phyloP scores from a whole-genome alignment of 345 rosid species.

The Physaria fendleri region DNA sequence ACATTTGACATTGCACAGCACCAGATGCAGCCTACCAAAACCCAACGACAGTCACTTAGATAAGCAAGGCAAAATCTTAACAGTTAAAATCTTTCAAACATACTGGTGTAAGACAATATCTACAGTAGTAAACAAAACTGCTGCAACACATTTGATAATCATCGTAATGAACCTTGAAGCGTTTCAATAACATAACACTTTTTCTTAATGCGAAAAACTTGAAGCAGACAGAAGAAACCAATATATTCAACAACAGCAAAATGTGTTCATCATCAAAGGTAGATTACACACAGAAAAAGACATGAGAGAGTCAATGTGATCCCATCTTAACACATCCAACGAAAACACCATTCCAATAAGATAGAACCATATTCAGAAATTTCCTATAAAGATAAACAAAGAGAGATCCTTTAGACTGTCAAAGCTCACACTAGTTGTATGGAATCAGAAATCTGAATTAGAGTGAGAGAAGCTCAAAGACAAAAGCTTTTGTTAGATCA shows the following conservation, averaged over 20 bases:
- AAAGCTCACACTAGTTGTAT: no score
- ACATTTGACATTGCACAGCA: constrained; percentile 96
- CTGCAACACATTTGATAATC: neutral
- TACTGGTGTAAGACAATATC: neutral
- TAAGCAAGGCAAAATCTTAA: neutral
- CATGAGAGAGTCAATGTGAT: neutral
- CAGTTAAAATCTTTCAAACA: neutral
- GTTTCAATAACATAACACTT: neutral
- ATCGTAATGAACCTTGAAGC: neutral
- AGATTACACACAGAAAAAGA: constrained; percentile 4
- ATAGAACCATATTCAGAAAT: neutral
- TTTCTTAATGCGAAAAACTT: neutral
- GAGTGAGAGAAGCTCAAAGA: constrained; percentile 6
- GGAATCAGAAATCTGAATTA: no score
- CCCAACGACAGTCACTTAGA: constrained; percentile 6
- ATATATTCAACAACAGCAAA: neutral
- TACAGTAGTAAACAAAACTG: neutral
- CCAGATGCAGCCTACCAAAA: constrained; percentile 81
- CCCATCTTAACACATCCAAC: neutral
- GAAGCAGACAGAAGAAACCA: neutral
- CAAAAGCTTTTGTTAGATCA: neutral
- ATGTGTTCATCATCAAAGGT: neutral
- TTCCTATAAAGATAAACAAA: no score
- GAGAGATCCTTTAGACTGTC: no score
- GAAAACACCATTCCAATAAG: neutral